phyloP scores from a whole-genome alignment of 768 basidiomycete genomes.

The Mycena albidolilacea region DNA sequence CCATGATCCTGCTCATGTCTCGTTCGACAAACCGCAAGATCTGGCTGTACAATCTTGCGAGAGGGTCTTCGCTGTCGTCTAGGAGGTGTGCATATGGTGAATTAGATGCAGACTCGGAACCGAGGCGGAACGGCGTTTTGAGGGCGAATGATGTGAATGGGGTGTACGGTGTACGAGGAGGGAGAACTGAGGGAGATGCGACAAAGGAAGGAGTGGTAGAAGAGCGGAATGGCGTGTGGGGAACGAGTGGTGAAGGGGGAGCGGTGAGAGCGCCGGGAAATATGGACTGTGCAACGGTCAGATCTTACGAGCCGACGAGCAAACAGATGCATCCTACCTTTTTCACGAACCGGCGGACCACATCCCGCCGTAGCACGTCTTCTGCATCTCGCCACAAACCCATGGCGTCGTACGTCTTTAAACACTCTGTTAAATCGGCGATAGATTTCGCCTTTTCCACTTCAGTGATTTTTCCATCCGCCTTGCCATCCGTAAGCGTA shows the following conservation, averaged over 20 bases:
- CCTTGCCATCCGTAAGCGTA: constrained; percentile 64
- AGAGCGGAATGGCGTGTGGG: constrained; percentile 78
- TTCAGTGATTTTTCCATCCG: constrained; percentile 67
- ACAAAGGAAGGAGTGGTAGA: constrained; percentile 45
- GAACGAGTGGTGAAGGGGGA: constrained; percentile 82
- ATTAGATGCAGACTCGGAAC: constrained; percentile 45
- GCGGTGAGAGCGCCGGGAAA: constrained; percentile 76
- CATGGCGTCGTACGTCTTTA: constrained; percentile 84
- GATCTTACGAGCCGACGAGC: neutral
- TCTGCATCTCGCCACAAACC: constrained; percentile 91
- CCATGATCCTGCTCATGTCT: constrained; percentile 82
- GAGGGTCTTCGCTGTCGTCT: constrained; percentile 75
- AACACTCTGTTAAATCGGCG: constrained; percentile 82
- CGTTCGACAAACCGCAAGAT: constrained; percentile 86
- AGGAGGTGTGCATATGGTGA: constrained; percentile 66
- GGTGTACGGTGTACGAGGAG: constrained; percentile 65
- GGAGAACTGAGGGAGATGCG: constrained; percentile 46
- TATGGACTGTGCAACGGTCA: constrained; percentile 69
- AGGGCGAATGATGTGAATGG: constrained; percentile 68
- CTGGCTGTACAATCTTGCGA: constrained; percentile 86
- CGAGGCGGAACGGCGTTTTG: constrained; percentile 65
- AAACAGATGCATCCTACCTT: constrained; percentile 64
- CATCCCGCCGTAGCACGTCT: constrained; percentile 81
- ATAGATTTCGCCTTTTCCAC: constrained; percentile 74
- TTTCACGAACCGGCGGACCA: constrained; percentile 83